Conservation (phyloP, 768 basidiomycete species). For the Royoungia palumana region DNA sequence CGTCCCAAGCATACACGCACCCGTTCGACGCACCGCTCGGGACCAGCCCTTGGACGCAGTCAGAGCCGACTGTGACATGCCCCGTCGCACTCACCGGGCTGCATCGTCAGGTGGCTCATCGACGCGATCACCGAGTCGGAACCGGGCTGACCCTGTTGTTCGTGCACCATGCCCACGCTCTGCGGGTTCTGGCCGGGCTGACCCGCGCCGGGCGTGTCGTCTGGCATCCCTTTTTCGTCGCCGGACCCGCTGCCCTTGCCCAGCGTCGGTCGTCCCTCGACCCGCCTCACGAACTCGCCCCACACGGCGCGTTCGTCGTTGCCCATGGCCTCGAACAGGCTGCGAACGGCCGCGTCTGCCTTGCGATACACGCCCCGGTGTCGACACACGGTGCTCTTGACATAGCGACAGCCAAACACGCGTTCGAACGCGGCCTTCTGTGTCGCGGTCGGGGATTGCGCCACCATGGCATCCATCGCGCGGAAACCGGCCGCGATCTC, state of each 20-base stretch:
- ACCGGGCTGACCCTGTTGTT: slow-evolving; percentile 17
- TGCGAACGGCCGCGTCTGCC: slow-evolving; percentile 45
- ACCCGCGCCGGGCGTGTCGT: slow-evolving; percentile 10
- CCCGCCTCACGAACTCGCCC: slow-evolving; percentile 64
- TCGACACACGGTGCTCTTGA: slow-evolving; percentile 71
- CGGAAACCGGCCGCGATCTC: slow-evolving; percentile 62
- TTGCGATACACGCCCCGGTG: slow-evolving; percentile 67
- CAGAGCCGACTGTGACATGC: background rate
- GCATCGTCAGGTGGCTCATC: slow-evolving; percentile 19
- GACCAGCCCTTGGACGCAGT: background rate
- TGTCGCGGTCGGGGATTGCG: slow-evolving; percentile 43
- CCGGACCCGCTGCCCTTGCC: slow-evolving; percentile 26
- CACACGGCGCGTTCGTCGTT: slow-evolving; percentile 55
- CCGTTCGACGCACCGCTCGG: slow-evolving; percentile 11
- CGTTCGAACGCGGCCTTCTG: slow-evolving; percentile 68
- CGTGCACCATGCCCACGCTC: slow-evolving; percentile 7
- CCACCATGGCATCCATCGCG: slow-evolving; percentile 41
- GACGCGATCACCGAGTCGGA: slow-evolving; percentile 16
- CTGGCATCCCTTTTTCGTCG: slow-evolving; percentile 22
- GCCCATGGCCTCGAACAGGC: slow-evolving; percentile 55
- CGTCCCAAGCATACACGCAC: too few species aligned
- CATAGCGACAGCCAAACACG: slow-evolving; percentile 67
- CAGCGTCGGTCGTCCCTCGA: slow-evolving; percentile 47
- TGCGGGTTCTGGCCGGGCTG: slow-evolving; percentile 4
- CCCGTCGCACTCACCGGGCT: slow-evolving; percentile 15